Evolutionary conservation across 148 eudicot genomes (phyloP).

Genomic region (Arctostaphylos glauca): DNA sequence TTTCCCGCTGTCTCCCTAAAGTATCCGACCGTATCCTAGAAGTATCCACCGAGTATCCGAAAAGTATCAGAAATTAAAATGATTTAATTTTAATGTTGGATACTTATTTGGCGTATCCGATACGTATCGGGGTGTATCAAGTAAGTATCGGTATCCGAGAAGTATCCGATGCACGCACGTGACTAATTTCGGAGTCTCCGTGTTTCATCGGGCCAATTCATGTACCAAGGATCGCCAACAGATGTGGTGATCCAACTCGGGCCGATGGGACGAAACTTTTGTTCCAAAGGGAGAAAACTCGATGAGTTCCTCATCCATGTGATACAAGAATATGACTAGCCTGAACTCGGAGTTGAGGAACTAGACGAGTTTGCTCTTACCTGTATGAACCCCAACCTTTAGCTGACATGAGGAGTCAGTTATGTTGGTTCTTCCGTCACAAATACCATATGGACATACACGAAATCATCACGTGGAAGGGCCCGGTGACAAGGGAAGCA

Average conservation of each 20-base stretch:
- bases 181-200: too few species aligned
- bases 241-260: conserved; percentile 38
- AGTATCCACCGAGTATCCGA: too few species aligned
- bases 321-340: conserved; percentile 46
- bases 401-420: conserved; percentile 19
- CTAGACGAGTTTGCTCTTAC: conserved; percentile 50
- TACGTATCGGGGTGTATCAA: too few species aligned
- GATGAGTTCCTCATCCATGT: conserved; percentile 43
- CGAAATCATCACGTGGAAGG: background rate
- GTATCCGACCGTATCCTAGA: too few species aligned
- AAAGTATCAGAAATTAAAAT: too few species aligned
- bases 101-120: too few species aligned
- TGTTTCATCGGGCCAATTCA: conserved; percentile 52
- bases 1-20: too few species aligned
- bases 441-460: conserved; percentile 16
- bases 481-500: background rate
- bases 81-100: too few species aligned
- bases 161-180: too few species aligned
- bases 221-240: conserved; percentile 52
- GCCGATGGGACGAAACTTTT: conserved; percentile 30
- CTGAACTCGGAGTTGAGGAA: conserved; percentile 41
- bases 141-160: too few species aligned
- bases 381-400: conserved; percentile 41
- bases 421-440: conserved; percentile 23
- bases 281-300: conserved; percentile 45